These are phyloP conservation scores for Dictyostelium purpureum DNA, from an alignment of 78 protist species.

Conservation along the genomic window DNA sequence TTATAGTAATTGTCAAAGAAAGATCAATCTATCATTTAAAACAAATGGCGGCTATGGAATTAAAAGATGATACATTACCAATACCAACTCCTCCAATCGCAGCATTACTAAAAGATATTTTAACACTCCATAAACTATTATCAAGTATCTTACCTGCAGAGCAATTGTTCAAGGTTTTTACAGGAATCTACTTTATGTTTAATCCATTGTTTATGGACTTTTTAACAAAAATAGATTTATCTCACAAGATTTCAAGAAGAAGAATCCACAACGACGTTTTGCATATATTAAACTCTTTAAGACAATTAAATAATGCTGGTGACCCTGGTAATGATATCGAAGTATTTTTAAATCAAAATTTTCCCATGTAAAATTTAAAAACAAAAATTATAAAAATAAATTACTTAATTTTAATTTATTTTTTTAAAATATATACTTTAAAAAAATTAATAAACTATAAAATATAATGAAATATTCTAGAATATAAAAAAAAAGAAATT, in stretches of 20 bases:
- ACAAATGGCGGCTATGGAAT: background rate
- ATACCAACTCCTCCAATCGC: slow-evolving; percentile 77
- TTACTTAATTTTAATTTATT: too few species aligned
- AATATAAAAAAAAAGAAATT: too few species aligned
- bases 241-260: slow-evolving; percentile 16
- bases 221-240: background rate
- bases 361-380: slow-evolving; percentile 29
- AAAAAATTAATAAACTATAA: too few species aligned
- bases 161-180: slow-evolving; percentile 55
- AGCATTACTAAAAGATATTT: slow-evolving; percentile 19
- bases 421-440: too few species aligned
- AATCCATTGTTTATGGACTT: slow-evolving; percentile 22
- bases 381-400: background rate
- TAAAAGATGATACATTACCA: slow-evolving; percentile 53
- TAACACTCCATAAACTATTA: slow-evolving; percentile 31
- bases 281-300: slow-evolving; percentile 22
- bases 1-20: slow-evolving; percentile 43
- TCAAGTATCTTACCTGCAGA: slow-evolving; percentile 29
- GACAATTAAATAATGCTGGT: slow-evolving; percentile 36
- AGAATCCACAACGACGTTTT: slow-evolving; percentile 58
- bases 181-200: slow-evolving; percentile 51
- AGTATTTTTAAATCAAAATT: slow-evolving; percentile 27
- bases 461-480: too few species aligned
- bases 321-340: slow-evolving; percentile 62
- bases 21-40: slow-evolving; percentile 26